Conservation (phyloP, 768 basidiomycete species). For the Mycena belliarum region DNA sequence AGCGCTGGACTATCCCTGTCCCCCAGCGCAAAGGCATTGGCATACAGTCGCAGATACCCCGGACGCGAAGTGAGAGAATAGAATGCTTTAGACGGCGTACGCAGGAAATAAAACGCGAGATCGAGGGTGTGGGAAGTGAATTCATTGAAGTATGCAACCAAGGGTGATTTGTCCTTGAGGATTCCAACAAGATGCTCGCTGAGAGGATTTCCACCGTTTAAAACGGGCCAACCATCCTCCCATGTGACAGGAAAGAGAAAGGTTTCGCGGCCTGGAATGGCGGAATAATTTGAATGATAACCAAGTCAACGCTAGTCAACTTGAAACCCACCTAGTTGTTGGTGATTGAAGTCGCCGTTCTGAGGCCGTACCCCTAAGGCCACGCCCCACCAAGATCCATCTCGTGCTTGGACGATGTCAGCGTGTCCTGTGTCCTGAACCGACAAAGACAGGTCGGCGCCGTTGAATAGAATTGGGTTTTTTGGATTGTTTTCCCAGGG, state of each 20-base stretch:
- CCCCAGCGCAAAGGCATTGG: slow-evolving; percentile 38
- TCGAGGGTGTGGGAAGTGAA: slow-evolving; percentile 32
- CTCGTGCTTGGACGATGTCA: slow-evolving; percentile 35
- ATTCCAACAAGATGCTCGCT: slow-evolving; percentile 31
- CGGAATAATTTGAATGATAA: too few relatives aligned
- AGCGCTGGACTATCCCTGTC: slow-evolving; percentile 40
- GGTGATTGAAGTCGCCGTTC: slow-evolving; percentile 32
- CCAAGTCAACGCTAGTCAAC: too few relatives aligned
- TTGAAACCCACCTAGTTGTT: slow-evolving; percentile 34
- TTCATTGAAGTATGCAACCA: slow-evolving; percentile 28
- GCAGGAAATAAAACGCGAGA: slow-evolving; percentile 37
- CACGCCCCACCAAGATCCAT: slow-evolving; percentile 43
- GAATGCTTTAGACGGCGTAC: slow-evolving; percentile 42
- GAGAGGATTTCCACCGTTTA: slow-evolving; percentile 34
- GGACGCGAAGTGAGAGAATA: slow-evolving; percentile 31
- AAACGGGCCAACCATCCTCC: slow-evolving; percentile 40
- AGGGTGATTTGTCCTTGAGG: slow-evolving; percentile 30
- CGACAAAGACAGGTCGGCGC: slow-evolving; percentile 33
- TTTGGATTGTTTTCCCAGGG: slow-evolving; percentile 43
- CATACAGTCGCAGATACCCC: slow-evolving; percentile 33
- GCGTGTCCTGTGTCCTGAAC: slow-evolving; percentile 42
- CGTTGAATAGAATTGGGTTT: slow-evolving; percentile 43
- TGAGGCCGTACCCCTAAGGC: slow-evolving; percentile 42
- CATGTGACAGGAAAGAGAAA: slow-evolving; percentile 43
- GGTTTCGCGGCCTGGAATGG: slow-evolving; percentile 35